Conservation (phyloP, 495 filamentous ascomycete species). For the Cenococcum geophilum region DNA sequence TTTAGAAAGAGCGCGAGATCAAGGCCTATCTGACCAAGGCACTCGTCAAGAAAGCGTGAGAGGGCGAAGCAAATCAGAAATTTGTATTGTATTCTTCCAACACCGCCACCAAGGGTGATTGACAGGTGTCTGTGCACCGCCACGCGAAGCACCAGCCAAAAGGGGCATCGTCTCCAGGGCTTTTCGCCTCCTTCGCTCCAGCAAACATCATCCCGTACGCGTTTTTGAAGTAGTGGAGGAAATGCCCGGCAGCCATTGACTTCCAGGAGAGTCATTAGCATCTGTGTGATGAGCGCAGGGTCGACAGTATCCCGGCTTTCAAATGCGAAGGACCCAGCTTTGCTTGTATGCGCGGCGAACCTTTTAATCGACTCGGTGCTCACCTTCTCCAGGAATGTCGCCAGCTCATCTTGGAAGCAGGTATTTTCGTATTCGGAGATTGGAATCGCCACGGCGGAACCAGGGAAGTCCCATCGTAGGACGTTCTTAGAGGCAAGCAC, state of each 20-base stretch:
- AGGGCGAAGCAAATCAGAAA: slow-evolving; percentile 46
- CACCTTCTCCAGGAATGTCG: slow-evolving; percentile 53
- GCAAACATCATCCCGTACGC: slow-evolving; percentile 52
- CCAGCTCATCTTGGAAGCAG: slow-evolving; percentile 46
- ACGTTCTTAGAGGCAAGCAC: slow-evolving; percentile 43
- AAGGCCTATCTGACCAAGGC: slow-evolving; percentile 31
- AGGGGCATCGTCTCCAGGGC: slow-evolving; percentile 53
- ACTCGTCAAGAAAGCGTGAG: slow-evolving; percentile 42
- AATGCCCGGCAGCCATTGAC: slow-evolving; percentile 40
- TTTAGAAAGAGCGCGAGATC: slow-evolving; percentile 41
- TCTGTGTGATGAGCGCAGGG: slow-evolving; percentile 49
- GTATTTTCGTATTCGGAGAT: slow-evolving; percentile 37
- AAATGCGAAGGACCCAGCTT: slow-evolving; percentile 42
- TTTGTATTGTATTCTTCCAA: slow-evolving; percentile 54
- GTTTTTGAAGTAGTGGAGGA: slow-evolving; percentile 45
- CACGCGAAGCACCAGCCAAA: slow-evolving; percentile 57
- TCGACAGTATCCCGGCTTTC: slow-evolving; percentile 53
- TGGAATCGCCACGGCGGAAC: slow-evolving; percentile 40
- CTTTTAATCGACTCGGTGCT: slow-evolving; percentile 49
- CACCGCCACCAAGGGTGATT: slow-evolving; percentile 45
- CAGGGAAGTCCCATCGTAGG: slow-evolving; percentile 46
- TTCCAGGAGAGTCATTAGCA: slow-evolving; percentile 54
- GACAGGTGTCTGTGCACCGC: slow-evolving; percentile 42
- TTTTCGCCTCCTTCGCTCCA: slow-evolving; percentile 36
- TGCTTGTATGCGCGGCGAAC: slow-evolving; percentile 47